phyloP scores from a whole-genome alignment of 495 filamentous ascomycete genomes.

The Podospora bellae-mahoneyi region DNA sequence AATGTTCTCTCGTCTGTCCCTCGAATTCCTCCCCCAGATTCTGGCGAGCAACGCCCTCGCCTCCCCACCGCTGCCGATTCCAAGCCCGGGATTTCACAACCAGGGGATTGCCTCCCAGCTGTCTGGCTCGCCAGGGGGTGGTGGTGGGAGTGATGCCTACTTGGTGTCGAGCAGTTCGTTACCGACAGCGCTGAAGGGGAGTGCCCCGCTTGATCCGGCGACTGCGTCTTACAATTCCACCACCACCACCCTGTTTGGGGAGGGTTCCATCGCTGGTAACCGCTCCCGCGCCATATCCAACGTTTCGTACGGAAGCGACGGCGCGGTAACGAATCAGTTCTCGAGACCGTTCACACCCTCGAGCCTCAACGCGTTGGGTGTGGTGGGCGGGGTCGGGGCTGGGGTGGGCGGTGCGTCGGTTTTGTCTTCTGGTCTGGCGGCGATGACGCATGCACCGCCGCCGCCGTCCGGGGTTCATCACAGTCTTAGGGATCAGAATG shows the following conservation, averaged over 20 bases:
- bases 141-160: slow-evolving; percentile 26
- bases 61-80: slow-evolving; percentile 35
- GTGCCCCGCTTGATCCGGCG: slow-evolving; percentile 63
- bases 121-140: slow-evolving; percentile 33
- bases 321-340: slow-evolving; percentile 31
- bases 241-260: slow-evolving; percentile 68
- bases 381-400: not conserved
- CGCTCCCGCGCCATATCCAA: slow-evolving; percentile 79
- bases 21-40: slow-evolving; percentile 74
- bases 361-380: slow-evolving; percentile 39
- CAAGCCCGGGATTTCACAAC: slow-evolving; percentile 37
- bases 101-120: slow-evolving; percentile 18
- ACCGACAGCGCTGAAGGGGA: slow-evolving; percentile 38
- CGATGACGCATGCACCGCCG: not conserved
- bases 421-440: not conserved
- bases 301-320: slow-evolving; percentile 63
- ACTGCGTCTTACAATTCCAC: slow-evolving; percentile 72
- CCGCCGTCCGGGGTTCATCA: no score
- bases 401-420: not conserved
- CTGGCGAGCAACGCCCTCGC: slow-evolving; percentile 44
- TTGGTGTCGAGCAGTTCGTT: slow-evolving; percentile 29
- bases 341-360: slow-evolving; percentile 53
- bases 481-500: slow-evolving; percentile 44
- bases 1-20: slow-evolving; percentile 84
- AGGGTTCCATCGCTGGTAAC: slow-evolving; percentile 49